These are phyloP conservation scores for Aspergillus unguis DNA, from an alignment of 2,329 filamentous ascomycete species.

Conservation along the genomic window DNA sequence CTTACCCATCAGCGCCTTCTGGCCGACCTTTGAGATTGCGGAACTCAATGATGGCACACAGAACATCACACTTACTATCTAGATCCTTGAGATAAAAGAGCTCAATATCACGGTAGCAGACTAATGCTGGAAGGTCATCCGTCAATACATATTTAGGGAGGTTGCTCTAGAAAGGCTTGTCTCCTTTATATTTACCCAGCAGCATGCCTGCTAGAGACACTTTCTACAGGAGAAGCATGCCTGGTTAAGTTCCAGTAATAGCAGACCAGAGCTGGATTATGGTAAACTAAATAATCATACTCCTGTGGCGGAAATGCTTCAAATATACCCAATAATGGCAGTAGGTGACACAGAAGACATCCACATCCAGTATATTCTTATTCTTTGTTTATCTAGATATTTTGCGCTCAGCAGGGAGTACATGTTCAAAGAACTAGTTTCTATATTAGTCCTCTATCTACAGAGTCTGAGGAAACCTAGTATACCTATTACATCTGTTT, in stretches of 20 bases:
- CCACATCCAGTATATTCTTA: constrained; percentile 22
- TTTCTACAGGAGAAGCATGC: constrained; percentile 23
- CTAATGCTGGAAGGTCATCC: constrained; percentile 20
- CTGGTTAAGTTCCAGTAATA: constrained; percentile 19
- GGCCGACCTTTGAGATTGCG: constrained; percentile 25
- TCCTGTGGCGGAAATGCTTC: constrained; percentile 19
- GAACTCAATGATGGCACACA: constrained; percentile 28
- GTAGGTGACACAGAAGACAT: constrained; percentile 22
- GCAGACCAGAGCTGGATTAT: constrained; percentile 23
- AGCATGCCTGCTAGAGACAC: constrained; percentile 3
- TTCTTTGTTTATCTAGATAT: constrained; percentile 20
- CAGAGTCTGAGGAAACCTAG: constrained; percentile 1
- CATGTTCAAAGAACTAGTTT: constrained; percentile 23
- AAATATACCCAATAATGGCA: constrained; percentile 26
- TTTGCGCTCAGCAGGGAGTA: constrained; percentile 18
- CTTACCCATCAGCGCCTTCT: constrained; percentile 28
- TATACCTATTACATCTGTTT: constrained; percentile 25
- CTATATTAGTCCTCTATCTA: constrained; percentile 3
- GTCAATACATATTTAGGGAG: constrained; percentile 22
- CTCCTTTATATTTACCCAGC: constrained; percentile 15
- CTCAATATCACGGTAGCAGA: constrained; percentile 26
- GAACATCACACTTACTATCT: constrained; percentile 23
- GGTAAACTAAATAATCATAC: constrained; percentile 23
- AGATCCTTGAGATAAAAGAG: constrained; percentile 24
- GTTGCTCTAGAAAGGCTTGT: constrained; percentile 19